phyloP scores from a whole-genome alignment of 2,329 filamentous ascomycete species.

The Neurospora crassa region DNA sequence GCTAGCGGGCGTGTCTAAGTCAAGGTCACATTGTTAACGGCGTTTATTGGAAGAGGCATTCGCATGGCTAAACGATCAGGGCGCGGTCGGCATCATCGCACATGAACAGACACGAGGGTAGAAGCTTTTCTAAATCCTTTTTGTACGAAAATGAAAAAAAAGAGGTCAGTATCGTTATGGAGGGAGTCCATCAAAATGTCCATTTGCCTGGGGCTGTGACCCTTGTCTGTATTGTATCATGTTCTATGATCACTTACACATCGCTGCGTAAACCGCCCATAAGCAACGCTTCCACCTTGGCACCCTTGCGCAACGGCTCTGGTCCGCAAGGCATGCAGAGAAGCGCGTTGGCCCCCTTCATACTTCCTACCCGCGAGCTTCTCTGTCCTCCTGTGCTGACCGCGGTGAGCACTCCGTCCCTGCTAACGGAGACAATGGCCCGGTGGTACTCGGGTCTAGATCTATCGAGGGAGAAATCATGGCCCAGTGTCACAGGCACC shows the following conservation, averaged over 20 bases:
- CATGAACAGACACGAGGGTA: slow-evolving; percentile 1
- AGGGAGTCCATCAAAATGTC: slow-evolving; percentile 2
- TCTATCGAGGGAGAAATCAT: slow-evolving; percentile 67
- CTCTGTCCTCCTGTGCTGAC: slow-evolving; percentile 82
- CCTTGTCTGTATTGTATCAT: neutral
- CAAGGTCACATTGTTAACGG: slow-evolving; percentile 14
- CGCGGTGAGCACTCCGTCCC: slow-evolving; percentile 61
- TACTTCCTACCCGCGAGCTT: slow-evolving; percentile 80
- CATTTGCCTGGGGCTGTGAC: slow-evolving; percentile 6
- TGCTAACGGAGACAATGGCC: slow-evolving; percentile 57
- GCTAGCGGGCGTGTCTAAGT: slow-evolving; percentile 13
- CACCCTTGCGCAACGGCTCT: slow-evolving; percentile 57
- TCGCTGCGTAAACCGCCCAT: slow-evolving; percentile 46
- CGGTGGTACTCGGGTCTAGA: slow-evolving; percentile 81
- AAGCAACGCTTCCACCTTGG: slow-evolving; percentile 66
- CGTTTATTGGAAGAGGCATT: slow-evolving; percentile 15
- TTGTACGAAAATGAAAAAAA: slow-evolving; percentile 14
- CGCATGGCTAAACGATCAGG: slow-evolving; percentile 12
- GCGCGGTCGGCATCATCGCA: slow-evolving; percentile 16
- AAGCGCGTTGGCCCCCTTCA: slow-evolving; percentile 81
- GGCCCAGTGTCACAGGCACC: slow-evolving; percentile 60
- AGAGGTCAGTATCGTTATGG: slow-evolving; percentile 5
- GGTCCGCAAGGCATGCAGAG: slow-evolving; percentile 62
- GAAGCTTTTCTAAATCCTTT: slow-evolving; percentile 5
- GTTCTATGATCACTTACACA: slow-evolving; percentile 8